Conservation (phyloP, 768 basidiomycete species). For the Melanogaster broomeanus region DNA sequence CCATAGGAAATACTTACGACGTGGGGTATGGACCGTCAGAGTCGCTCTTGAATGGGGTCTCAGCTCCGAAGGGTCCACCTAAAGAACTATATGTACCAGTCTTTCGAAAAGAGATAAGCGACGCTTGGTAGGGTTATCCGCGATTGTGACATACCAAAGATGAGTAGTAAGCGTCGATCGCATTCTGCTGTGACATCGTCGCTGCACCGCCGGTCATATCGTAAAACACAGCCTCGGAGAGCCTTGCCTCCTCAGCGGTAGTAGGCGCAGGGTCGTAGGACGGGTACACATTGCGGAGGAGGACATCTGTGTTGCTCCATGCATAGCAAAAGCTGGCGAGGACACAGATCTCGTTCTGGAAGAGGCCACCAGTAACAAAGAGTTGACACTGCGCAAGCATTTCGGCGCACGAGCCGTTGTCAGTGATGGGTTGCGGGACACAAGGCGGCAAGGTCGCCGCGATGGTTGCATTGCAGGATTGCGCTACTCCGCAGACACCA, state of each 20-base stretch:
- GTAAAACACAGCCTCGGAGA: conserved; percentile 20
- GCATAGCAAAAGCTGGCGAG: conserved; percentile 27
- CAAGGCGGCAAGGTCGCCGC: conserved; percentile 6
- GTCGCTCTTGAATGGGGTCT: conserved; percentile 3
- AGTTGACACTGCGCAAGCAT: conserved; percentile 15
- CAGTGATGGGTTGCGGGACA: conserved; percentile 20
- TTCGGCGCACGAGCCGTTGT: conserved; percentile 23
- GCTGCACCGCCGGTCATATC: conserved; percentile 18
- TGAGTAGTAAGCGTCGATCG: conserved; percentile 20
- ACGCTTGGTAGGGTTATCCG: background rate
- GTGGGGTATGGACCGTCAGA: conserved; percentile 23
- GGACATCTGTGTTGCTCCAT: conserved; percentile 20
- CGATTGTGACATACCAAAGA: conserved; percentile 14
- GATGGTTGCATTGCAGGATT: conserved; percentile 5
- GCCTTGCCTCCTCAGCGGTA: conserved; percentile 9
- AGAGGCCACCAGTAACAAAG: conserved; percentile 21
- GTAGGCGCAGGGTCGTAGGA: conserved; percentile 3
- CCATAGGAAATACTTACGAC: conserved; percentile 6
- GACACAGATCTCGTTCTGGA: conserved; percentile 26
- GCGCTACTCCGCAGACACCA: too few species aligned
- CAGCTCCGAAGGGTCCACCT: conserved; percentile 9
- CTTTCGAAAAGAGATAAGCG: conserved; percentile 2
- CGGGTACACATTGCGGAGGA: conserved; percentile 17
- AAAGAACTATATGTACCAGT: conserved; percentile 12
- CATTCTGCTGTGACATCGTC: conserved; percentile 21